Base-by-base conservation (phyloP, 345 rosid species). In the Schrenkiella parvula region DNA sequence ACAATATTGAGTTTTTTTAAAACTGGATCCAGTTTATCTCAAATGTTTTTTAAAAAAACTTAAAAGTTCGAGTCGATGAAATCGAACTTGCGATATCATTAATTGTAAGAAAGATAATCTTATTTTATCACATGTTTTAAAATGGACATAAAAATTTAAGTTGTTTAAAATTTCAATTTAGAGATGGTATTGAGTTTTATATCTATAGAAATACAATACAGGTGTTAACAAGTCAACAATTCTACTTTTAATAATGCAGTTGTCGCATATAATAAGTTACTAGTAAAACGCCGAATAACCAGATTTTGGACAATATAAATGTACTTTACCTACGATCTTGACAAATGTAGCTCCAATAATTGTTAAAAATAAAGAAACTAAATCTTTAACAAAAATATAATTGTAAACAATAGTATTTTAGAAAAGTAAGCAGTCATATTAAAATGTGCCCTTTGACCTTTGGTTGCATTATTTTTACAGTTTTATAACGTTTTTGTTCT, bases 321-420 rank as follows among this genome's bases (percentile, higher is more conserved):
- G 75, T 62, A 76, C 70, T 54, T 44, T 54, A 76, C 79, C 75
- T 69, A 70, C 75, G 78, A 76, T 54, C 39, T 61, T 76, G 75
- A 76, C 79, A 46, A 76, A 44, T 19, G 65, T 25, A 69, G n/a
- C 65, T 69, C 46, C 74, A 75, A 62, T 68, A 62, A 62, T 75
- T 67, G 47, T 51, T 15, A 3, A 57, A 17, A 14, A n/a, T n/a
- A n/a, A n/a, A n/a, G n/a, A n/a, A n/a, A n/a, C n/a, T n/a, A n/a
- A n/a, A n/a, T n/a, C n/a, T n/a, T n/a, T n/a, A n/a, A n/a, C n/a
- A n/a, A n/a, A n/a, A n/a, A n/a, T n/a, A n/a, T n/a, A n/a, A n/a
- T n/a, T n/a, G n/a, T n/a, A n/a, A n/a, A n/a, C n/a, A n/a, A n/a
- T 3, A 13, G 0, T 9, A 21, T 28, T 14, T 2, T 38, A 42